These are phyloP conservation scores for Anethum foeniculum DNA, from an alignment of 140 eudicot species.

Conservation along the genomic window DNA sequence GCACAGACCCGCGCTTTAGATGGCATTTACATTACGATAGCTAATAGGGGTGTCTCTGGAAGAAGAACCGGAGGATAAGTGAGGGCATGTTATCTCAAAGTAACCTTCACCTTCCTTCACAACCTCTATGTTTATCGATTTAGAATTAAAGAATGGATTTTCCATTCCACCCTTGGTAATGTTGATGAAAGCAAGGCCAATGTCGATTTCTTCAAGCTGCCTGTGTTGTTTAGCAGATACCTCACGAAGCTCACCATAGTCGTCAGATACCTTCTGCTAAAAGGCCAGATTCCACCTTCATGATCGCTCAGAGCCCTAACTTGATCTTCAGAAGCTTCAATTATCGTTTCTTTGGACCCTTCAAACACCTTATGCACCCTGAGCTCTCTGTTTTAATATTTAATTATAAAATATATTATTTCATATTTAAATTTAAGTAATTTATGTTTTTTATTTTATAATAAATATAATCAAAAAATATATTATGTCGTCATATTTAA, in stretches of 20 bases:
- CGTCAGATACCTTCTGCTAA: conserved; percentile 19
- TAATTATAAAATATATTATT: too few species aligned
- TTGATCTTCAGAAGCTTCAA: conserved; percentile 27
- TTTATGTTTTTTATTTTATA: too few species aligned
- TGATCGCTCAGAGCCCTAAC: conserved; percentile 26
- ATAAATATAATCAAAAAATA: too few species aligned
- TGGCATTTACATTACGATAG: not conserved
- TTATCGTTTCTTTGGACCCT: conserved; percentile 18
- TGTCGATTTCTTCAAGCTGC: conserved; percentile 22
- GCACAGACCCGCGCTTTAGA: not conserved
- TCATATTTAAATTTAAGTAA: too few species aligned
- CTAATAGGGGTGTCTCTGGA: not conserved
- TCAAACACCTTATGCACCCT: conserved; percentile 18
- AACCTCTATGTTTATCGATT: conserved; percentile 21
- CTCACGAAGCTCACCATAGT: conserved; percentile 25
- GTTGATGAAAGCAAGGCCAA: conserved; percentile 24
- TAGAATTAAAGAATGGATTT: conserved; percentile 28
- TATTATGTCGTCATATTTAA: too few species aligned
- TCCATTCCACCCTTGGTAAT: conserved; percentile 40
- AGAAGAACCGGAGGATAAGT: not conserved
- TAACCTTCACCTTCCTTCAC: conserved; percentile 27
- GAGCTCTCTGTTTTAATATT: conserved; percentile 19
- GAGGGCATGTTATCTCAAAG: conserved; percentile 41
- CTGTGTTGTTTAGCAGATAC: conserved; percentile 19
- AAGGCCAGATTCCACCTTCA: conserved; percentile 9